Base-by-base conservation (phyloP, 2,329 filamentous ascomycete species). In the Ramularia collo-cygni region DNA sequence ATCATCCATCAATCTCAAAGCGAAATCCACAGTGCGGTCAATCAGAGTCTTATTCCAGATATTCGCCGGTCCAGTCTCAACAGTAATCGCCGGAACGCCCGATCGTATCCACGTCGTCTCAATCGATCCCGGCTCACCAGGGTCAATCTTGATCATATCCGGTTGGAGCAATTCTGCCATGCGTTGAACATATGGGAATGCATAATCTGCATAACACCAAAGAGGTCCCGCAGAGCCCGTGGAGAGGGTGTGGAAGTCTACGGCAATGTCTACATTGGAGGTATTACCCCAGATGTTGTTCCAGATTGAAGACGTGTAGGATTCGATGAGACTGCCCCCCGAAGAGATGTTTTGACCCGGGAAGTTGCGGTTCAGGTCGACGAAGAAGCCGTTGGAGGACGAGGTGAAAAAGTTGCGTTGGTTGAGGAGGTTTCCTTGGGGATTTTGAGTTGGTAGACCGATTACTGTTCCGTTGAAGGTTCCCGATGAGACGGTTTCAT, bases 351-450 rank as follows among this genome's bases (percentile, higher is more conserved):
- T 53, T 6, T 44, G 69, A 58, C 75, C 79, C 55, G 81, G 80
- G 55, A 87, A 76, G 55, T 85, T 65, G 59, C 77, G 77, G 65
- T 65, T 65, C 2, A 64, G 53, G 38, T 65, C 63, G 3, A 82
- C 81, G 54, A 84, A 61, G 53, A 82, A 65, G 48, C 66, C 66
- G 67, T 69, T 54, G 21, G 42, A 43, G 31, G 49, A 52, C 37
- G 46, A 45, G 9, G 60, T 61, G 47, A 57, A 64, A 51, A 61
- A 63, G 46, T 64, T 63, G 13, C 61, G 53, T 42, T 64, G 61
- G 41, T 63, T 64, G 16, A 64, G 40, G 30, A 63, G 63, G 40
- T 63, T 65, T 4, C 62, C 62, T 41, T 62, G 58, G 2, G 62
- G 60, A 32, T 65, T 66, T 13, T 64, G 49, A 2, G 63, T 64